phyloP scores from a whole-genome alignment of 495 filamentous ascomycete genomes.

The Aspergillus funiculosus region DNA sequence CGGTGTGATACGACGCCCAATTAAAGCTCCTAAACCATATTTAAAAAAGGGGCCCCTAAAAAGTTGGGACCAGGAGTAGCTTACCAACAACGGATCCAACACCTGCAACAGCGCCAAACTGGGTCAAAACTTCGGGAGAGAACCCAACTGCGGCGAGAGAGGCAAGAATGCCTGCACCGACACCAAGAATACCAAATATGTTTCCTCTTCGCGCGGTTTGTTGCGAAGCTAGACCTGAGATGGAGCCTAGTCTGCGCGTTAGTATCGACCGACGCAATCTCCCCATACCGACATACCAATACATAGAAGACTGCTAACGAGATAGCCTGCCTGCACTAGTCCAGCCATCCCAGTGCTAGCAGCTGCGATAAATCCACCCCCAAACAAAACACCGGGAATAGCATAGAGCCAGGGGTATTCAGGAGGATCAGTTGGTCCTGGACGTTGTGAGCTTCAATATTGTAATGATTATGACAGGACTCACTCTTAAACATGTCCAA shows the following conservation, averaged over 20 bases:
- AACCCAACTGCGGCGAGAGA: constrained; percentile 75
- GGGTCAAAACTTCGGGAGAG: constrained; percentile 60
- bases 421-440: constrained; percentile 65
- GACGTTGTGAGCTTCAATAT: constrained; percentile 16
- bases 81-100: constrained; percentile 54
- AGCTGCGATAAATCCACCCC: constrained; percentile 68
- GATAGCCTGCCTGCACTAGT: constrained; percentile 73
- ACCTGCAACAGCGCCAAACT: constrained; percentile 66
- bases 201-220: constrained; percentile 73
- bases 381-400: constrained; percentile 65
- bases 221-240: constrained; percentile 69
- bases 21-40: constrained; percentile 46
- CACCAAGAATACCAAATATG: constrained; percentile 73
- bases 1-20: constrained; percentile 76
- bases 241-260: constrained; percentile 47
- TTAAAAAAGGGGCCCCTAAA: not conserved
- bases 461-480: constrained; percentile 4
- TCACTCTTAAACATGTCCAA: constrained; percentile 80
- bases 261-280: too few relatives aligned
- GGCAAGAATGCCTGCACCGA: constrained; percentile 68
- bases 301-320: constrained; percentile 72
- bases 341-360: constrained; percentile 72
- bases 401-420: constrained; percentile 82
- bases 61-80: not conserved
- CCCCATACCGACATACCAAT: constrained; percentile 53